Conservation (phyloP, 345 rosid species). For the Arabis hirsuta region DNA sequence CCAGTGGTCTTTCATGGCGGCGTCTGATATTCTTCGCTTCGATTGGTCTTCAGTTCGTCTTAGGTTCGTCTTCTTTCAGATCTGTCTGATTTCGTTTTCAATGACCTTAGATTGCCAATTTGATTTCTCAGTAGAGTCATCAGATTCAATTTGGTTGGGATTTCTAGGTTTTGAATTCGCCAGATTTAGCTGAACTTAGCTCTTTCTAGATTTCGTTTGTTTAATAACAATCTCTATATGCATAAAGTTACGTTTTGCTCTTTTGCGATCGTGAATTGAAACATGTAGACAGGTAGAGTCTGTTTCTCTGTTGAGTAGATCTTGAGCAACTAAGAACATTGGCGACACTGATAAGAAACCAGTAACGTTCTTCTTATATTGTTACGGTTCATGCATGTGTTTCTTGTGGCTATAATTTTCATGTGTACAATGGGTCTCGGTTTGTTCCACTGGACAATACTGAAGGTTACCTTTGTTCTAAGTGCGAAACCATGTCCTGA, state of each 20-base stretch:
- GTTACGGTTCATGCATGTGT: neutral
- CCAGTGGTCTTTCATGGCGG: slow-evolving; percentile 45
- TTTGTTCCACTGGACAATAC: neutral
- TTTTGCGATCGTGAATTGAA: slow-evolving; percentile 23
- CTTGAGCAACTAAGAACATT: neutral
- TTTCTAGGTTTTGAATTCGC: slow-evolving; percentile 1
- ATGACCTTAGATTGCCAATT: neutral
- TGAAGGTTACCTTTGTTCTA: neutral
- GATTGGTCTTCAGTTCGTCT: slow-evolving; percentile 52
- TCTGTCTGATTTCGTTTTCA: slow-evolving; percentile 28
- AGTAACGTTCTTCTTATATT: neutral
- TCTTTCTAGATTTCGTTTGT: slow-evolving; percentile 8
- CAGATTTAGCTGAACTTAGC: slow-evolving; percentile 22
- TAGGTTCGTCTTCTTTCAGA: slow-evolving; percentile 59
- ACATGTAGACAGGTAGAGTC: neutral
- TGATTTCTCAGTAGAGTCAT: slow-evolving; percentile 4
- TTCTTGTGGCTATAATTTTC: neutral
- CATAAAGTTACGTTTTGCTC: neutral
- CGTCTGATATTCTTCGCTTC: slow-evolving; percentile 47
- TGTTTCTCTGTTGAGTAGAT: slow-evolving; percentile 23
- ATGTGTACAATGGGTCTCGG: neutral
- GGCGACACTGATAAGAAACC: neutral
- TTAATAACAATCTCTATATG: neutral
- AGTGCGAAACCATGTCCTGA: neutral
- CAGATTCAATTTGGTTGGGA: neutral